phyloP scores from a whole-genome alignment of 1,284 basidiomycete genomes.

The Psilocybe mexicana region DNA sequence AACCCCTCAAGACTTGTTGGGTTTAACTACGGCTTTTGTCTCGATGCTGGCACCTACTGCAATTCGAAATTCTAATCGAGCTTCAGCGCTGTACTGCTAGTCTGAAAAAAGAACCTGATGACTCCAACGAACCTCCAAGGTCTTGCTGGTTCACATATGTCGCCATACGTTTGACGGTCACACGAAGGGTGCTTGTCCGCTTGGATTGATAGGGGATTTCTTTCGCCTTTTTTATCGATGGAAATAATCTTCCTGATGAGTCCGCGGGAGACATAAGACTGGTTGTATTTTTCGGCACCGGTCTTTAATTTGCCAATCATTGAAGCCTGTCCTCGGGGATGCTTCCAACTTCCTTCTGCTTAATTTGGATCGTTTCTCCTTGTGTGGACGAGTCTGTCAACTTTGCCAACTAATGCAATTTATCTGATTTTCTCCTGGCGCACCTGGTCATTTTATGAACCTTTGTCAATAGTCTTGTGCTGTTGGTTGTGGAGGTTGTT shows the following conservation, averaged over 20 bases:
- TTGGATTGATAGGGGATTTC: background rate
- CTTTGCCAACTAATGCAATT: background rate
- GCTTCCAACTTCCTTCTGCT: background rate
- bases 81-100: background rate
- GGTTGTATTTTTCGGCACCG: constrained; percentile 19
- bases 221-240: background rate
- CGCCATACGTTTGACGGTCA: constrained; percentile 2
- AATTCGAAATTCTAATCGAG: background rate
- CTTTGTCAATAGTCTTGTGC: no score
- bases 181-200: background rate
- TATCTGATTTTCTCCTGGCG: background rate
- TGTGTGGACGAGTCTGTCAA: background rate
- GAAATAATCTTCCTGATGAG: constrained; percentile 9
- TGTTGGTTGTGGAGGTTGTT: no score
- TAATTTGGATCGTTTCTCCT: background rate
- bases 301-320: constrained; percentile 14
- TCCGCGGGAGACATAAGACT: constrained; percentile 19
- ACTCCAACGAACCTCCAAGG: background rate
- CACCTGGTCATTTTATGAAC: no score
- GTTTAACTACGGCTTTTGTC: background rate
- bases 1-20: background rate
- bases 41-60: background rate
- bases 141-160: background rate
- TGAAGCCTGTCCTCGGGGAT: constrained; percentile 14
- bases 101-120: background rate